Evolutionary conservation across 2,329 filamentous ascomycete species (phyloP).

Genomic region (Scedosporium boydii): DNA sequence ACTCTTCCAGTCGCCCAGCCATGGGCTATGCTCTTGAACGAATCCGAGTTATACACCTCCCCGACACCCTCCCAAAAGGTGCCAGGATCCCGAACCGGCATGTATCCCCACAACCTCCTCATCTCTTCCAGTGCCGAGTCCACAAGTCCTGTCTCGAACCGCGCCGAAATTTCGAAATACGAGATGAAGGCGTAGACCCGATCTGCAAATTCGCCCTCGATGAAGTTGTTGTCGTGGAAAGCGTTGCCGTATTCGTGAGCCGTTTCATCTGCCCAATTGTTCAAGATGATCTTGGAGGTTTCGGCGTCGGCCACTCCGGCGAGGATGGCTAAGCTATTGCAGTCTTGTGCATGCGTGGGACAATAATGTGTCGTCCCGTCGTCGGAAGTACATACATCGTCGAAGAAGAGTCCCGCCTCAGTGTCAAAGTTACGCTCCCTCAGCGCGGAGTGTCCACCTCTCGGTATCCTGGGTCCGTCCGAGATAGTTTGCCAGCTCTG

Average conservation of each 20-base stretch:
- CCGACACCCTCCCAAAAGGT: slow-evolving; percentile 45
- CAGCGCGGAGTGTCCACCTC: slow-evolving; percentile 29
- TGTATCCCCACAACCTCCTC: slow-evolving; percentile 39
- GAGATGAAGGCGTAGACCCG: slow-evolving; percentile 43
- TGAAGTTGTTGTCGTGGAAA: slow-evolving; percentile 37
- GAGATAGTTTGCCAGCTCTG: slow-evolving; percentile 24
- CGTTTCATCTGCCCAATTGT: slow-evolving; percentile 27
- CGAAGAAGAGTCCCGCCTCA: slow-evolving; percentile 32
- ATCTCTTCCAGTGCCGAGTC: slow-evolving; percentile 33
- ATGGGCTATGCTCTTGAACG: slow-evolving; percentile 38
- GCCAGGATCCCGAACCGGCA: slow-evolving; percentile 34
- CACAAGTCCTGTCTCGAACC: slow-evolving; percentile 26
- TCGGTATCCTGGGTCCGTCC: slow-evolving; percentile 21
- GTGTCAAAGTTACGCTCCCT: slow-evolving; percentile 29
- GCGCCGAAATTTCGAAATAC: slow-evolving; percentile 42
- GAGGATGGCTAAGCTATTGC: slow-evolving; percentile 36
- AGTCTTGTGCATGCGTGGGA: slow-evolving; percentile 36
- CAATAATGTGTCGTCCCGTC: slow-evolving; percentile 15
- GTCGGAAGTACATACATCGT: slow-evolving; percentile 21
- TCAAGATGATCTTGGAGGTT: slow-evolving; percentile 21
- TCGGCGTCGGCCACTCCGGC: slow-evolving; percentile 18
- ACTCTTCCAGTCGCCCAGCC: slow-evolving; percentile 41
- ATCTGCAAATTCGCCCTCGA: slow-evolving; percentile 27
- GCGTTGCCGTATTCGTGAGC: slow-evolving; percentile 36
- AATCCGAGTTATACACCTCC: slow-evolving; percentile 28